Evolutionary conservation across 2,329 filamentous ascomycete genomes (phyloP).

Genomic region (Zymoseptoria ardabiliae): DNA sequence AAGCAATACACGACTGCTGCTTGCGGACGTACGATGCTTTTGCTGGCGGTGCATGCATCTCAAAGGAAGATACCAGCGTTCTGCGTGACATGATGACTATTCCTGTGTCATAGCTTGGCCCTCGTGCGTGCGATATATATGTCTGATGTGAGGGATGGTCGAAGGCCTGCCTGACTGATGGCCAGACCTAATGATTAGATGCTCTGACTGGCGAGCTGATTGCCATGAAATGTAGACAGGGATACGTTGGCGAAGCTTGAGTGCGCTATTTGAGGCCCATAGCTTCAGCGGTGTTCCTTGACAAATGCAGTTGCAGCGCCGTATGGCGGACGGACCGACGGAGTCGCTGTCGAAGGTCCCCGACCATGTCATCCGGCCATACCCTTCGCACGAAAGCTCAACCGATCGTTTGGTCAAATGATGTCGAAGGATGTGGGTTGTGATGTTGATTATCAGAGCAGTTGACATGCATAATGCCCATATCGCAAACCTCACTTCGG

Average conservation of each 20-base stretch:
- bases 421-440: not conserved
- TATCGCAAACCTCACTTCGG: conserved; percentile 29
- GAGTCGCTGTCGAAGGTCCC: not conserved
- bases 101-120: not conserved
- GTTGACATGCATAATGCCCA: not conserved
- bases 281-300: not conserved
- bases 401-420: not conserved
- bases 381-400: not conserved
- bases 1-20: not conserved
- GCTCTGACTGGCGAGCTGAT: not conserved
- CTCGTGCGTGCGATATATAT: not conserved
- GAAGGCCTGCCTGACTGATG: not conserved
- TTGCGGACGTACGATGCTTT: not conserved
- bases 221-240: not conserved
- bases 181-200: not conserved
- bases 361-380: not conserved
- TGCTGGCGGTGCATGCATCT: not conserved
- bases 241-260: not conserved
- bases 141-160: not conserved
- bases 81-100: not conserved
- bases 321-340: not conserved
- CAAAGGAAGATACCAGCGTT: not conserved
- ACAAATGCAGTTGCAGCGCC: not conserved
- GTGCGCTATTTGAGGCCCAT: not conserved
- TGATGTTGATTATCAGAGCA: not conserved